Conservation (phyloP, 78 protist species). For the Dictyostelium capitatum region DNA sequence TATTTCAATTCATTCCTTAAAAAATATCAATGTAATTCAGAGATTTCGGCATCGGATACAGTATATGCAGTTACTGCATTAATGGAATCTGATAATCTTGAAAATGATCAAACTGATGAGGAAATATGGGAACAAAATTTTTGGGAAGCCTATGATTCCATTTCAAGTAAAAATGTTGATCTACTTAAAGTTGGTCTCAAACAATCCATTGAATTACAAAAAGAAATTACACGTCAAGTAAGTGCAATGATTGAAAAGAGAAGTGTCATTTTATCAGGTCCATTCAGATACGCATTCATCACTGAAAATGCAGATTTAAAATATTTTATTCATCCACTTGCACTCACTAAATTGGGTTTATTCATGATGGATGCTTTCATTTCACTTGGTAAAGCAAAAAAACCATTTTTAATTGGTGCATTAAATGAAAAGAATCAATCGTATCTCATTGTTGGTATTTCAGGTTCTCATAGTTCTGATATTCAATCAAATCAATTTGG, state of each 20-base stretch:
- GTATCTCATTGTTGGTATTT: slow-evolving; percentile 81
- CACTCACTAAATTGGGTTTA: slow-evolving; percentile 71
- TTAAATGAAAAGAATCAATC: slow-evolving; percentile 41
- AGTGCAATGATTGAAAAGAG: slow-evolving; percentile 62
- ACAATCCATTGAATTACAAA: slow-evolving; percentile 59
- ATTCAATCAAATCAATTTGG: slow-evolving; percentile 71
- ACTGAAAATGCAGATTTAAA: slow-evolving; percentile 36
- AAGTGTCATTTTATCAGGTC: slow-evolving; percentile 53
- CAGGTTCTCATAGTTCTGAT: slow-evolving; percentile 28
- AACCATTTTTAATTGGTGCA: slow-evolving; percentile 79
- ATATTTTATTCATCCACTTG: slow-evolving; percentile 67
- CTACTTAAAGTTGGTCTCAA: slow-evolving; percentile 48
- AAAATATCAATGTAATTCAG: slow-evolving; percentile 25
- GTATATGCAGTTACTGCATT: slow-evolving; percentile 75
- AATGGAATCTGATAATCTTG: slow-evolving; percentile 71
- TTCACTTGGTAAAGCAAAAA: slow-evolving; percentile 54
- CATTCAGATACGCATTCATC: slow-evolving; percentile 75
- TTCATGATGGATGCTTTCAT: slow-evolving; percentile 76
- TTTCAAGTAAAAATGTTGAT: slow-evolving; percentile 57
- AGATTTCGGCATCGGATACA: slow-evolving; percentile 74
- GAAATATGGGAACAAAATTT: slow-evolving; percentile 80
- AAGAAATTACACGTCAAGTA: slow-evolving; percentile 73
- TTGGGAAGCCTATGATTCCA: slow-evolving; percentile 84
- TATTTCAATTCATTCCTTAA: slow-evolving; percentile 47
- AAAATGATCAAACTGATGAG: slow-evolving; percentile 31